Evolutionary conservation across 2,329 filamentous ascomycete genomes (phyloP).

Genomic region (Diplodia sapinea): DNA sequence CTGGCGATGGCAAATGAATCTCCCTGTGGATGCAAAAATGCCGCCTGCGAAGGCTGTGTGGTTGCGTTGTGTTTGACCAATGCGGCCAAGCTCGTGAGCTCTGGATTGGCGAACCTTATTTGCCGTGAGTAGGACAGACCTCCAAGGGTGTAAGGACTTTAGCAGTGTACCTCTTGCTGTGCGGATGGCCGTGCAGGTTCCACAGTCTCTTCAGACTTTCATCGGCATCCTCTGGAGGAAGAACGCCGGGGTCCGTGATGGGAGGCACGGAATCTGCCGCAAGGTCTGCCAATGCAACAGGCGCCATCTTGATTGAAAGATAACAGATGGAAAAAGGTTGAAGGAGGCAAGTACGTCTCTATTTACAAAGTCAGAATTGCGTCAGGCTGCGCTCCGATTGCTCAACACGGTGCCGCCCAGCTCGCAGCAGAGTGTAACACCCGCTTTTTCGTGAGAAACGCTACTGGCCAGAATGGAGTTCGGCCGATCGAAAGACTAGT

Average conservation of each 20-base stretch:
- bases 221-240: slow-evolving; percentile 37
- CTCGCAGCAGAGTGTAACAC: background rate
- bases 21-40: slow-evolving; percentile 38
- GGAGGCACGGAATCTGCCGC: background rate
- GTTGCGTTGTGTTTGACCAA: slow-evolving; percentile 39
- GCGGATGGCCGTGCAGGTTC: slow-evolving; percentile 42
- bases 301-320: slow-evolving; percentile 9
- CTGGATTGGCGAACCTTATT: slow-evolving; percentile 40
- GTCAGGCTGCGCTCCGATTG: background rate
- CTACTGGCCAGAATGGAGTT: background rate
- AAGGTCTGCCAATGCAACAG: slow-evolving; percentile 16
- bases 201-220: slow-evolving; percentile 39
- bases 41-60: slow-evolving; percentile 37
- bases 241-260: slow-evolving; percentile 36
- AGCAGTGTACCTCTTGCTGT: slow-evolving; percentile 29
- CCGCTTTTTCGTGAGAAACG: background rate
- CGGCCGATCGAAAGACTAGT: background rate
- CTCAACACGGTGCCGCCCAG: background rate
- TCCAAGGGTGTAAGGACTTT: no score
- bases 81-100: slow-evolving; percentile 40
- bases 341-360: background rate
- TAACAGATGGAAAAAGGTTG: background rate
- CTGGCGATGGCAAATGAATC: slow-evolving; percentile 36
- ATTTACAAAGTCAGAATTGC: slow-evolving; percentile 1
- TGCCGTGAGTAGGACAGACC: background rate